Conservation (phyloP, 257 asterid genomes). For the Echium plantagineum region DNA sequence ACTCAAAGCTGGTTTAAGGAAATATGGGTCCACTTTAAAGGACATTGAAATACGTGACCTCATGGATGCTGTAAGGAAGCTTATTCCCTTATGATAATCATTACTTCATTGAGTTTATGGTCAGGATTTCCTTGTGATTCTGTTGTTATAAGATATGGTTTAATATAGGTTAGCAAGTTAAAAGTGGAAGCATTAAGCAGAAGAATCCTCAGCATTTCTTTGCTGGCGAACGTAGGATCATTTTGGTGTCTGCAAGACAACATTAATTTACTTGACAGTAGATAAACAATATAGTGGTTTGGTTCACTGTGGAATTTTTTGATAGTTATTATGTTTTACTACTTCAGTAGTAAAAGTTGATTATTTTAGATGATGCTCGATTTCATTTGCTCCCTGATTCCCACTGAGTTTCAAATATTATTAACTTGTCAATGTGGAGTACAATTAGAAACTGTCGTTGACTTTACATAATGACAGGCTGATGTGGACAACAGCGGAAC, state of each 20-base stretch:
- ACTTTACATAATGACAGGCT: conserved; percentile 37
- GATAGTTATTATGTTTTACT: not conserved
- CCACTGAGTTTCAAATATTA: not conserved
- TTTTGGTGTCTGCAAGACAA: not conserved
- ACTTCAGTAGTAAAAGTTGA: not conserved
- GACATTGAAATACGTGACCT: conserved; percentile 85
- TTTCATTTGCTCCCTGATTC: not conserved
- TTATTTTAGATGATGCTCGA: not conserved
- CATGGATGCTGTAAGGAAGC: conserved; percentile 72
- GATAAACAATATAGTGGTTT: not conserved
- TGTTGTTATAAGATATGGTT: too few relatives aligned
- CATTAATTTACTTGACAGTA: not conserved
- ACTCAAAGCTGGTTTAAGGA: conserved; percentile 85
- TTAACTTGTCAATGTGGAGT: not conserved
- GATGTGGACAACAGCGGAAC: conserved; percentile 86
- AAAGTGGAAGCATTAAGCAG: too few relatives aligned
- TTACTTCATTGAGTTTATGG: not conserved
- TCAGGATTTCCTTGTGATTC: too few relatives aligned
- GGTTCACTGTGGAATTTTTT: not conserved
- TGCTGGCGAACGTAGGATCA: not conserved
- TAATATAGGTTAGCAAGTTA: too few relatives aligned
- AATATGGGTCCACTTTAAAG: conserved; percentile 80
- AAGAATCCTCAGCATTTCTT: not conserved
- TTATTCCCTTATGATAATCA: conserved; percentile 7
- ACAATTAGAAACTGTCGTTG: conserved; percentile 3